Evolutionary conservation across 1,284 basidiomycete genomes (phyloP), one percentile per base, ranked within the genome.

Genomic region (Trametes pubescens): DNA sequence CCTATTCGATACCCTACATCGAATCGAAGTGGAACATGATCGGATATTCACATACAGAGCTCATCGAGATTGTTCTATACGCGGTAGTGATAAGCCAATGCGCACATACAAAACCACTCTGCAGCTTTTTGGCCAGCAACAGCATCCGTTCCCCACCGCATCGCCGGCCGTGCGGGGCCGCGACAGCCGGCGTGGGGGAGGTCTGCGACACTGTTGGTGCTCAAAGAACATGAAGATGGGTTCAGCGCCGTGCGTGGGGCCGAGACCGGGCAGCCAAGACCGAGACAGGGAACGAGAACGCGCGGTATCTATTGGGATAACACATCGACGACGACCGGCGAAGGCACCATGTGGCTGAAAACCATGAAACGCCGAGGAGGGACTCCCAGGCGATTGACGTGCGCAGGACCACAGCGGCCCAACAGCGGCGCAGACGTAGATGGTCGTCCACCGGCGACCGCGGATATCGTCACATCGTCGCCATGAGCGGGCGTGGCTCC

Each of bases 41-140:
- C 34, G 29, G 26, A 51, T 14, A 49, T 18, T 51, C 24, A 38
- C 56, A 58, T 29, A 48, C 13, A 32, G n/a, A 32, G 21, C 21
- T 44, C 47, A 48, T 43, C 26, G 29, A 32, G 29, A 32, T 32
- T 32, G 53, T 51, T 34, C 49, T 34, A 34, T 16, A 43, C 40
- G 18, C 40, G 18, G 14, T n/a, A 26, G 44, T 10, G 24, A 47
- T n/a, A 10, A n/a, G 7, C 16, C 24, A 26, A 16, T 32, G 11
- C 49, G 49, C 52, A 44, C 47, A 37, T 34, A 58, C 65, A 57
- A 64, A 67, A 62, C 66, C 59, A 60, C 37, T 69, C 68, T 67
- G 65, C 65, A 69, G 65, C 65, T 67, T 57, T 69, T 65, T 67
- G 64, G 68, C 65, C 68, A 69, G 51, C 63, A 69, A 69, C 58